phyloP scores from a whole-genome alignment of 768 basidiomycete species.

The Mrakia frigida region DNA sequence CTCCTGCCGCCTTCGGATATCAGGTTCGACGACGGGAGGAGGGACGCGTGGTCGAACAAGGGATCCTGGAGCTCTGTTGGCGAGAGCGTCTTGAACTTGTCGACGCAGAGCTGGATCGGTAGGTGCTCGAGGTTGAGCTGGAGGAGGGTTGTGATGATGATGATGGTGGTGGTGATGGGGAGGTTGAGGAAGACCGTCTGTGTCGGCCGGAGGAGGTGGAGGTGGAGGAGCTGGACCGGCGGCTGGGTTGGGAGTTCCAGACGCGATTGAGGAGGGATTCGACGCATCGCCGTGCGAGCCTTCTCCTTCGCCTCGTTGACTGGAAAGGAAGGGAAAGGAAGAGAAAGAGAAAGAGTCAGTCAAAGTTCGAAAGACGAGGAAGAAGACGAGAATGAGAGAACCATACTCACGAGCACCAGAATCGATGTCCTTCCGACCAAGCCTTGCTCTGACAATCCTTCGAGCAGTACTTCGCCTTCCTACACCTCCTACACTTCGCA shows the following conservation, averaged over 20 bases:
- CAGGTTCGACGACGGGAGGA: not conserved
- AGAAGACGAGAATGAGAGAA: not conserved
- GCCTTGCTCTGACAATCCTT: conserved; percentile 95
- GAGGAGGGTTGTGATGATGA: not conserved
- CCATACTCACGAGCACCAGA: conserved; percentile 34
- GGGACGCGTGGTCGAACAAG: not conserved
- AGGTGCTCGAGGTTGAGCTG: not conserved
- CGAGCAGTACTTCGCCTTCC: conserved; percentile 97
- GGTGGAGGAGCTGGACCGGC: not conserved
- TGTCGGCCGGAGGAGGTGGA: not conserved
- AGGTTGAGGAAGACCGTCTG: not conserved
- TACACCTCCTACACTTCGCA: conserved; percentile 89
- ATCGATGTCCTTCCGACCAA: conserved; percentile 93
- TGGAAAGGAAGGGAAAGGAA: not conserved
- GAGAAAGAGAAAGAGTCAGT: not conserved
- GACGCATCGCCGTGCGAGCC: conserved; percentile 14
- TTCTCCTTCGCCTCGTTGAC: conserved; percentile 28
- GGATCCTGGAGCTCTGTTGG: not conserved
- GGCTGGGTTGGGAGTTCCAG: not conserved
- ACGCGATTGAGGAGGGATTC: not conserved
- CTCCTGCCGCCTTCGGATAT: not conserved
- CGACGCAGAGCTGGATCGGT: not conserved
- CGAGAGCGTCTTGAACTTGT: not conserved
- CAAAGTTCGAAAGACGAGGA: not conserved
- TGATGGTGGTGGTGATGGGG: conserved; percentile 4